These are phyloP conservation scores for Suhomyces ambrosiae DNA, from an alignment of 1,139 yeast species.

Conservation along the genomic window DNA sequence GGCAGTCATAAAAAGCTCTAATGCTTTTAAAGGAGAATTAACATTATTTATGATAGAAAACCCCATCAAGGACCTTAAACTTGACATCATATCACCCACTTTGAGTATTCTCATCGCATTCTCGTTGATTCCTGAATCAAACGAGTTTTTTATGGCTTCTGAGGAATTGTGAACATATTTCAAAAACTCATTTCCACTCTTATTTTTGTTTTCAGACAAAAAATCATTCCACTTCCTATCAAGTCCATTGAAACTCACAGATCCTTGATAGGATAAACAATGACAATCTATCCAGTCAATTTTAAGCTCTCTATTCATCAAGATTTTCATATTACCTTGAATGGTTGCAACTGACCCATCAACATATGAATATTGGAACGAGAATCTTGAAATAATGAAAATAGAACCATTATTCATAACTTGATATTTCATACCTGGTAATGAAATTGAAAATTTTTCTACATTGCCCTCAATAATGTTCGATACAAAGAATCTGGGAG, in stretches of 20 bases:
- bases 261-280: constrained; percentile 35
- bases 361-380: constrained; percentile 54
- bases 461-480: constrained; percentile 55
- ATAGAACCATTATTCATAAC: constrained; percentile 68
- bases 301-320: constrained; percentile 61
- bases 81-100: constrained; percentile 75
- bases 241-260: constrained; percentile 27
- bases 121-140: constrained; percentile 62
- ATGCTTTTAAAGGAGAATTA: constrained; percentile 59
- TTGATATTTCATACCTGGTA: constrained; percentile 68
- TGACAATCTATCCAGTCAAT: constrained; percentile 74
- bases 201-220: constrained; percentile 11
- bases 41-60: constrained; percentile 49
- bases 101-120: constrained; percentile 70
- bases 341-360: constrained; percentile 74
- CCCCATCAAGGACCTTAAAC: constrained; percentile 63
- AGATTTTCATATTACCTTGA: constrained; percentile 58
- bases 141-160: constrained; percentile 27
- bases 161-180: constrained; percentile 25
- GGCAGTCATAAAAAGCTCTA: constrained; percentile 49
- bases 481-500: constrained; percentile 66
- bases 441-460: constrained; percentile 54
- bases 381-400: constrained; percentile 59
- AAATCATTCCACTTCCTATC: constrained; percentile 29
- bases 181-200: constrained; percentile 24